These are phyloP conservation scores for Escallonia herrerae DNA, from an alignment of 129 eudicot genomes.

Conservation along the genomic window DNA sequence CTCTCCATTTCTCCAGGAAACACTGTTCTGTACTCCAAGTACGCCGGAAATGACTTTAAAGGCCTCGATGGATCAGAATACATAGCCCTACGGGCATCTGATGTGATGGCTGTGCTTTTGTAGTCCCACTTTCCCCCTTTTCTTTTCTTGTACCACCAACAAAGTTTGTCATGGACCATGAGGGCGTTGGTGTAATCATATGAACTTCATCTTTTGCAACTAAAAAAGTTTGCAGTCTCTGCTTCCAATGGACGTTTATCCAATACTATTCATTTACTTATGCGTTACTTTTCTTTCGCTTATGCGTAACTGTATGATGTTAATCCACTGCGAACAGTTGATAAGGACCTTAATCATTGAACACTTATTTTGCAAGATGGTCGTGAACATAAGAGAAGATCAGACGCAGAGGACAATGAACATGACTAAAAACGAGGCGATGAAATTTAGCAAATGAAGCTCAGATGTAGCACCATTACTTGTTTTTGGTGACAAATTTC, in stretches of 20 bases:
- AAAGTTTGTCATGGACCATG: not conserved
- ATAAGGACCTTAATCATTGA: no score
- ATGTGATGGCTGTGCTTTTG: constrained; percentile 69
- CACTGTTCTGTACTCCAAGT: constrained; percentile 78
- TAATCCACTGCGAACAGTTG: no score
- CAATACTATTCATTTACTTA: no score
- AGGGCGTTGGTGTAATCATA: not conserved
- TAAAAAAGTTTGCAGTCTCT: not conserved
- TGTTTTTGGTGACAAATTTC: no score
- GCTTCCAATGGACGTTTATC: not conserved
- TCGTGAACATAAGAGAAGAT: no score
- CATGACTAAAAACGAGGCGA: no score
- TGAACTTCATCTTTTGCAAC: not conserved
- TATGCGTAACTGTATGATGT: no score
- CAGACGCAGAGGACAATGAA: no score
- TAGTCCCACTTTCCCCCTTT: constrained; percentile 17
- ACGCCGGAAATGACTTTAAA: constrained; percentile 80
- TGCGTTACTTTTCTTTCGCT: no score
- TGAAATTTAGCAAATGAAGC: no score
- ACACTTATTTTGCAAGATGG: no score
- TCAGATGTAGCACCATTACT: no score
- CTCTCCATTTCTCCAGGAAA: constrained; percentile 49
- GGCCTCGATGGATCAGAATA: constrained; percentile 68
- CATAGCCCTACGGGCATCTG: constrained; percentile 66
- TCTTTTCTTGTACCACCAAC: not conserved